phyloP scores from a whole-genome alignment of 2,329 filamentous ascomycete genomes.

The Aspergillus sp. region DNA sequence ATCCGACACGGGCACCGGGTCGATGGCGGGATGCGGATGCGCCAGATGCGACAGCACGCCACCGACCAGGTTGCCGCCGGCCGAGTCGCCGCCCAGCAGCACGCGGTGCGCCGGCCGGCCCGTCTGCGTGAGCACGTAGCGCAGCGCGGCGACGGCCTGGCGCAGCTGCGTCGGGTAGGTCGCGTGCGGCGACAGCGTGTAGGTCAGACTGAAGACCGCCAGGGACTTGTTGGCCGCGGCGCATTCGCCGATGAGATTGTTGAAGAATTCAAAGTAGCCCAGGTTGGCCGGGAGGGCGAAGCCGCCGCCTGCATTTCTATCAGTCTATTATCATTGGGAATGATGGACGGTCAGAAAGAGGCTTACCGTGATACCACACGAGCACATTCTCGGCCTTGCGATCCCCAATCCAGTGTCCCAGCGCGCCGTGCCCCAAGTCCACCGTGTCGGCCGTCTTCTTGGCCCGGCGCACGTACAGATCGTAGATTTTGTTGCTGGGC shows the following conservation, averaged over 20 bases:
- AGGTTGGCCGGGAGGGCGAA: conserved; percentile 50
- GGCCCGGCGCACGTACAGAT: conserved; percentile 24
- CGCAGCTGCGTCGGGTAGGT: conserved; percentile 45
- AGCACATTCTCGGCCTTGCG: conserved; percentile 36
- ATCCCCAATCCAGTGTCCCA: conserved; percentile 41
- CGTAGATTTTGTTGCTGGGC: conserved; percentile 28
- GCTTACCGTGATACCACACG: conserved; percentile 39
- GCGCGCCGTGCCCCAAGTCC: conserved; percentile 31
- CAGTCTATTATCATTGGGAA: not conserved
- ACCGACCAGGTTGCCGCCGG: conserved; percentile 43
- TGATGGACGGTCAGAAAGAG: not conserved
- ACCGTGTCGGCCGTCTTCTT: conserved; percentile 27
- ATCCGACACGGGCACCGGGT: conserved; percentile 38
- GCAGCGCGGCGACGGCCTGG: conserved; percentile 41
- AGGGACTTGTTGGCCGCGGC: conserved; percentile 44
- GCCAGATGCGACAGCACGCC: conserved; percentile 41
- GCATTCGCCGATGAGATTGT: conserved; percentile 44
- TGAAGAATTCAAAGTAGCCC: conserved; percentile 51
- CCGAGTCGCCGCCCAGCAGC: conserved; percentile 45
- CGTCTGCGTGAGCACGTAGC: conserved; percentile 37
- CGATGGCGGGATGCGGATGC: conserved; percentile 57
- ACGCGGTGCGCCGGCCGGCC: conserved; percentile 34
- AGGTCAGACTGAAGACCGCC: conserved; percentile 55
- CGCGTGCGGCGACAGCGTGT: conserved; percentile 53
- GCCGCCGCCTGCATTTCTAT: conserved; percentile 49